These are phyloP conservation scores for Ceratobasidium papillatum DNA, from an alignment of 1,284 basidiomycete genomes.

Conservation along the genomic window DNA sequence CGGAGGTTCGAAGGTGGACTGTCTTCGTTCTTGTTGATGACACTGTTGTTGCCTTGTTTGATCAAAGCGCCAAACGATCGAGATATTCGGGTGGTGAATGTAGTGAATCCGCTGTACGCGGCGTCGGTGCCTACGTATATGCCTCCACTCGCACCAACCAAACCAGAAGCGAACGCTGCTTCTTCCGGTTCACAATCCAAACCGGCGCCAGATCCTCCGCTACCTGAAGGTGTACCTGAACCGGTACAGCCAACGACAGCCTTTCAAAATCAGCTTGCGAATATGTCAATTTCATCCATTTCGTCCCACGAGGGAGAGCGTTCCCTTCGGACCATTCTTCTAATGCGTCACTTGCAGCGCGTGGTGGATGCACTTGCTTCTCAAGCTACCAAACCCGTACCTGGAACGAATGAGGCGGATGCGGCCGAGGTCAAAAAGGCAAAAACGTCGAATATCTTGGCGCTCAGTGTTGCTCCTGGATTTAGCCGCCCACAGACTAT, in stretches of 20 bases:
- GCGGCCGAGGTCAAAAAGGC: constrained; percentile 55
- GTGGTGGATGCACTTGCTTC: constrained; percentile 72
- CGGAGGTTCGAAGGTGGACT: constrained; percentile 48
- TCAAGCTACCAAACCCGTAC: constrained; percentile 62
- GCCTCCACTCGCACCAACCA: constrained; percentile 48
- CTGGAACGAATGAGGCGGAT: constrained; percentile 11
- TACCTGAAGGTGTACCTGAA: constrained; percentile 5
- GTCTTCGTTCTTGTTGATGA: constrained; percentile 80
- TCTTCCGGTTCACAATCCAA: background rate
- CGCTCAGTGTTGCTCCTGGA: constrained; percentile 75
- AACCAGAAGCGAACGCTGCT: constrained; percentile 41
- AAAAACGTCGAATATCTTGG: constrained; percentile 71
- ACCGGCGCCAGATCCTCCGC: background rate
- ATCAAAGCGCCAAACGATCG: constrained; percentile 82
- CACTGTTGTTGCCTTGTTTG: constrained; percentile 77
- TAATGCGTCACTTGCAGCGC: constrained; percentile 77
- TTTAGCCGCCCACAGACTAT: constrained; percentile 73
- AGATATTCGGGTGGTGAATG: constrained; percentile 81
- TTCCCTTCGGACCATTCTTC: constrained; percentile 67
- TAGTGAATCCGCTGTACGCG: constrained; percentile 86
- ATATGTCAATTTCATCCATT: constrained; percentile 50
- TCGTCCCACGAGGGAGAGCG: constrained; percentile 70
- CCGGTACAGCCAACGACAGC: constrained; percentile 4
- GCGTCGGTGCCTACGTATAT: constrained; percentile 67
- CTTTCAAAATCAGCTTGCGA: constrained; percentile 11